Evolutionary conservation across 192 early-diverging fungal species (phyloP).

Genomic region (Coemansia sp.): DNA sequence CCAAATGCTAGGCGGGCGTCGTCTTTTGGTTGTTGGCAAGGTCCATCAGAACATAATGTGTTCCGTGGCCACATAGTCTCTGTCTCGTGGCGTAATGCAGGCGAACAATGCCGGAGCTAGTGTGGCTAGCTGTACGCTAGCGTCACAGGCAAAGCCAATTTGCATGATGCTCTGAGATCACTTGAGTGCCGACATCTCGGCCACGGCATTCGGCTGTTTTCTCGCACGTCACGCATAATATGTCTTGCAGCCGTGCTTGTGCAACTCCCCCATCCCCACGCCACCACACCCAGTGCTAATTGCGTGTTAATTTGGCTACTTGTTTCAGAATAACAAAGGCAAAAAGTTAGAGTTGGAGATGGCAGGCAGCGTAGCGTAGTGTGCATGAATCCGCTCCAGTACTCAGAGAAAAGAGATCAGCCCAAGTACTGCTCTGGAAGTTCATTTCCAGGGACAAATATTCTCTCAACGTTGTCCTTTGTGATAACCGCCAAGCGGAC

Average conservation of each 20-base stretch:
- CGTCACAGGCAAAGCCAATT: conserved; percentile 5
- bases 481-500: conserved; percentile 94
- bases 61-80: too few relatives aligned
- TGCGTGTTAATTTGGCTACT: too few relatives aligned
- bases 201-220: background rate
- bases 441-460: conserved; percentile 81
- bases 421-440: conserved; percentile 55
- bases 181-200: background rate
- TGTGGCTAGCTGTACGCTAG: background rate
- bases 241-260: too few relatives aligned
- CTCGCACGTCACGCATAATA: background rate
- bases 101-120: background rate
- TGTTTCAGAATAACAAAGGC: background rate
- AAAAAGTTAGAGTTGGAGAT: background rate
- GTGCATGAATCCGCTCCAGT: background rate
- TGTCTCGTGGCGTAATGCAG: background rate
- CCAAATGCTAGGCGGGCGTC: background rate
- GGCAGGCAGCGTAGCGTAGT: background rate
- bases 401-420: background rate
- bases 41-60: too few relatives aligned
- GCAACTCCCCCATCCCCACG: too few relatives aligned
- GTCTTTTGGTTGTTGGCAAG: too few relatives aligned
- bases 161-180: background rate
- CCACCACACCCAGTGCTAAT: too few relatives aligned
- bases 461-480: conserved; percentile 80